These are phyloP conservation scores for Termitomyces sp. DNA, from an alignment of 768 basidiomycete species.

Conservation along the genomic window DNA sequence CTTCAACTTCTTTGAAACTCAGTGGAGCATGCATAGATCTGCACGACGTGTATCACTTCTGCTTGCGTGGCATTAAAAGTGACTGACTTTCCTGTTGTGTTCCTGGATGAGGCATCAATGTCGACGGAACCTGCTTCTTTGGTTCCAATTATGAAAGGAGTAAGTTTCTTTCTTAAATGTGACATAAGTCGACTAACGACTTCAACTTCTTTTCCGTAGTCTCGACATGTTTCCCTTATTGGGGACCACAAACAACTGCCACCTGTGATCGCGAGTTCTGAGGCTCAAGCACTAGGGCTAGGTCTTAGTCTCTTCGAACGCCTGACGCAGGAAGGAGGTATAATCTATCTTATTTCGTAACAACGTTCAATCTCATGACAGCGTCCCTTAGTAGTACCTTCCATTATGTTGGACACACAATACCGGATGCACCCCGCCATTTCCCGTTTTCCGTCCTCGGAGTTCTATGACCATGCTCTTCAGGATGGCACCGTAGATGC, in stretches of 20 bases:
- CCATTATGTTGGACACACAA: slow-evolving; percentile 90
- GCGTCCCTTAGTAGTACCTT: slow-evolving; percentile 58
- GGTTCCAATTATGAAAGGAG: slow-evolving; percentile 92
- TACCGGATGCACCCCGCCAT: slow-evolving; percentile 95
- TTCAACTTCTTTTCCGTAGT: slow-evolving; percentile 38
- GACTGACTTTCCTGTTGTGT: slow-evolving; percentile 88
- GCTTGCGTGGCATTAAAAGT: slow-evolving; percentile 60
- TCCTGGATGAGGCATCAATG: slow-evolving; percentile 95
- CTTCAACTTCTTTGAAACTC: slow-evolving; percentile 1
- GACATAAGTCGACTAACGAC: slow-evolving; percentile 1
- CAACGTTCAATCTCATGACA: not conserved
- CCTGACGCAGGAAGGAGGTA: slow-evolving; percentile 77
- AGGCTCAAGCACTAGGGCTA: slow-evolving; percentile 69
- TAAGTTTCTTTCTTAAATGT: slow-evolving; percentile 23
- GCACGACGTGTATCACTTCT: slow-evolving; percentile 83
- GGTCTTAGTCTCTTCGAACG: slow-evolving; percentile 85
- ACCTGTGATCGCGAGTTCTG: slow-evolving; percentile 74
- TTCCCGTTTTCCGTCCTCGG: slow-evolving; percentile 76
- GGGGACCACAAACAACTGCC: slow-evolving; percentile 98
- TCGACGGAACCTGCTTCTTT: slow-evolving; percentile 90
- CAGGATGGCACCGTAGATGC: slow-evolving; percentile 70
- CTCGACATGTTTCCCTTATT: slow-evolving; percentile 79
- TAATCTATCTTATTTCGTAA: slow-evolving; percentile 19
- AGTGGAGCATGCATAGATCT: slow-evolving; percentile 45
- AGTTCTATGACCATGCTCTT: slow-evolving; percentile 73